These are phyloP conservation scores for Jaltomata sinuosa DNA, from an alignment of 257 asterid genomes.

Conservation along the genomic window DNA sequence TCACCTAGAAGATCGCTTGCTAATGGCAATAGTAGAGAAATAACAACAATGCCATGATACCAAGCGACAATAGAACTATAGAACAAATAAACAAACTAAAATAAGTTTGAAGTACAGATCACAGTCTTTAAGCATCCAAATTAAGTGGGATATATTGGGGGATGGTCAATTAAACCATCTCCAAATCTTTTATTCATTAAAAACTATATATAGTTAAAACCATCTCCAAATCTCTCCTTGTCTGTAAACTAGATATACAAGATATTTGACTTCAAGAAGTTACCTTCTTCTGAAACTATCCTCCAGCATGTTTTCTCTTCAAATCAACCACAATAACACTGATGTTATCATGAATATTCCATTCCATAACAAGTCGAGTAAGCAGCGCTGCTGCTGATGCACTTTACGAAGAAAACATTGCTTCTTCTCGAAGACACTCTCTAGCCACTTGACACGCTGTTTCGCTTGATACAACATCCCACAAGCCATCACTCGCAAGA, in stretches of 20 bases:
- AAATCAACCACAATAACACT: constrained; percentile 13
- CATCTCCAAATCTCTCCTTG: not conserved
- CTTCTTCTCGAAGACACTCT: not conserved
- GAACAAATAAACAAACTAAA: not conserved
- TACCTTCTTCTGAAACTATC: not conserved
- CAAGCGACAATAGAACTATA: no score
- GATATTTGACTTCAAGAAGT: not conserved
- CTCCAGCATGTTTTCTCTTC: not conserved
- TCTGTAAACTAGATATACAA: not conserved
- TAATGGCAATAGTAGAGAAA: no score
- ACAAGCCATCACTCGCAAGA: constrained; percentile 12
- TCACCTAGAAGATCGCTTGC: no score
- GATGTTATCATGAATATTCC: not conserved
- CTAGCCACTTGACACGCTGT: not conserved
- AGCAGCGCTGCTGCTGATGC: constrained; percentile 6
- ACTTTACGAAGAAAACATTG: constrained; percentile 5
- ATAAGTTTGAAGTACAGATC: not conserved
- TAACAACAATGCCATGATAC: no score
- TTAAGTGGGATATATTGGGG: not conserved
- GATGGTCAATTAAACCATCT: not conserved
- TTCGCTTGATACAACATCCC: constrained; percentile 9
- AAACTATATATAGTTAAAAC: no score
- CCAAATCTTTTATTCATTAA: not conserved
- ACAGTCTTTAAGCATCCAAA: not conserved
- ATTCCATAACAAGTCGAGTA: not conserved